Base-by-base conservation (phyloP, 257 asterid species). In the Verbascum thapsus region DNA sequence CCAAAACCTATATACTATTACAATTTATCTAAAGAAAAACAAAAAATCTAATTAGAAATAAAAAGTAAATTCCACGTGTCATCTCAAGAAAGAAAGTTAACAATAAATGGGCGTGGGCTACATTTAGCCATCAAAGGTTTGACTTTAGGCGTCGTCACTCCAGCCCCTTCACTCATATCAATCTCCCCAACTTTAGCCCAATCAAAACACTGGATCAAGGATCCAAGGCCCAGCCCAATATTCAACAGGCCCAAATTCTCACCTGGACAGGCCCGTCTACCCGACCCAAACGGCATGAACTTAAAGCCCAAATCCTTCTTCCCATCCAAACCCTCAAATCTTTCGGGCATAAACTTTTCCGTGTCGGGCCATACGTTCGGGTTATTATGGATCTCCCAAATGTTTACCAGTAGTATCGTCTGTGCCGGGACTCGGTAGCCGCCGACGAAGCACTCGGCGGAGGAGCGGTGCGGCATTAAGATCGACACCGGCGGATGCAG, bases 401-500 rank as follows among this genome's bases (percentile, higher is more conserved):
- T 5, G 22, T 87, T 87, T 0, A 92, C 85, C 48, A 92, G 16
- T 7, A 92, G 37, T 51, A 89, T 74, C 9, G 98, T 85, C 22
- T 83, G 80, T 4, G 69, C 67, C 6, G 96, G 96, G 0, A 88
- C 60, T 10, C 77, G 72, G 79, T 58, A 81, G 8, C 96, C 89
- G 47, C 85, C 91, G 0, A 92, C 86, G 4, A 7, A 4, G 67
- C 94, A 78, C 44, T 74, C 87, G 3, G 74, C 75, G 1, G 95
- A 88, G 38, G 97, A 86, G 48, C 72, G 64, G 57, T 87, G 97
- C 0, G 98, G 98, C 77, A 85, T 53, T 10, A 86, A 54, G 1
- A 92, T 61, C 3, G 98, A 89, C 1, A 82, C 91, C 2, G 88
- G 70, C 0, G 98, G 97, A 55, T 70, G 90, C 76, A 91, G 59